A percentile compares a stretch with the other conserved stretches of the same genome.
Evolutionary conservation across 169 alveolate genomes (phyloP).

Genomic region (Blepharisma undulans): DNA sequence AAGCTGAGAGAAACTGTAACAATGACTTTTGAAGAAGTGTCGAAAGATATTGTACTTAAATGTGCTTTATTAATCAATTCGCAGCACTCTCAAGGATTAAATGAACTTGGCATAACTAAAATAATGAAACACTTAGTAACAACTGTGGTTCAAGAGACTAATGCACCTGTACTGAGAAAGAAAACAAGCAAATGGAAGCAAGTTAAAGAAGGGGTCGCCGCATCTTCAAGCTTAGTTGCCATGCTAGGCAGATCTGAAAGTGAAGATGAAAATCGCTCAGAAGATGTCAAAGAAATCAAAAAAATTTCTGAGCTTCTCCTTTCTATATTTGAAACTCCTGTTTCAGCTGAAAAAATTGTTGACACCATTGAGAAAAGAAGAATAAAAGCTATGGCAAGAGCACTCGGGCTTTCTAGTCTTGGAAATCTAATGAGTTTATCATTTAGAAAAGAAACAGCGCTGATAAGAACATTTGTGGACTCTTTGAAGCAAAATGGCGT

Average conservation of each 20-base stretch:
- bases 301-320: background rate
- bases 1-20: background rate
- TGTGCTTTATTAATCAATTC: background rate
- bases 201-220: background rate
- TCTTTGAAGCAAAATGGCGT: background rate
- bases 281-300: constrained; percentile 24
- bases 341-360: background rate
- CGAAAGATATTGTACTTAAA: constrained; percentile 16
- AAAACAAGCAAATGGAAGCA: constrained; percentile 22
- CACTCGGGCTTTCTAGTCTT: background rate
- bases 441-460: constrained; percentile 7
- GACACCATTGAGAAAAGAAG: constrained; percentile 22
- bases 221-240: background rate
- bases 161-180: background rate
- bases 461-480: constrained; percentile 15
- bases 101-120: constrained; percentile 6
- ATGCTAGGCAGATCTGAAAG: background rate
- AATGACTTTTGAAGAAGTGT: background rate
- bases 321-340: background rate
- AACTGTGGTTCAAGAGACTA: background rate
- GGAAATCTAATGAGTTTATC: background rate
- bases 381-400: constrained; percentile 23
- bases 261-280: background rate
- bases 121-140: constrained; percentile 6
- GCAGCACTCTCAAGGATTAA: background rate